phyloP scores from a whole-genome alignment of 805 yeast species.

The Lipomyces spencermartinsiae region DNA sequence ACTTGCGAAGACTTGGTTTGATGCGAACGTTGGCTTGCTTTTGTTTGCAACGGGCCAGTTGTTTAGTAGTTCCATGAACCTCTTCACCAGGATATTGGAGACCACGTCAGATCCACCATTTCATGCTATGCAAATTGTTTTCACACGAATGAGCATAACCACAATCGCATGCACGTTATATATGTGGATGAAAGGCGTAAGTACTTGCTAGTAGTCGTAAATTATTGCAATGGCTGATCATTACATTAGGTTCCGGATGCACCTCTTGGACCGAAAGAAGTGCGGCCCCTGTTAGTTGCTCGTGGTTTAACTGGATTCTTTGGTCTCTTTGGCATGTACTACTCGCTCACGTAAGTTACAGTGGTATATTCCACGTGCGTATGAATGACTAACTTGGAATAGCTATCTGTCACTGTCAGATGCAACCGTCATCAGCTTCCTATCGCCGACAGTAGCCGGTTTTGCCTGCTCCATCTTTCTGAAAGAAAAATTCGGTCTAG shows the following conservation, averaged over 20 bases:
- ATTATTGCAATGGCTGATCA: neutral
- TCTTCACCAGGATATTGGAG: constrained; percentile 75
- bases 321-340: constrained; percentile 82
- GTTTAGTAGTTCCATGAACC: constrained; percentile 77
- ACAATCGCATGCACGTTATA: constrained; percentile 62
- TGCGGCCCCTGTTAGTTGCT: constrained; percentile 59
- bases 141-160: constrained; percentile 79
- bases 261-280: constrained; percentile 71
- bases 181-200: constrained; percentile 53
- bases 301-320: constrained; percentile 78
- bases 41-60: constrained; percentile 68
- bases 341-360: constrained; percentile 57
- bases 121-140: constrained; percentile 78
- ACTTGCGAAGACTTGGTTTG: constrained; percentile 21
- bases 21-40: constrained; percentile 59
- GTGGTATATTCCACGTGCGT: neutral
- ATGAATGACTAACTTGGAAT: neutral
- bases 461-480: constrained; percentile 71
- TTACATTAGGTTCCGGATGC: constrained; percentile 56
- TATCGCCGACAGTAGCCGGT: constrained; percentile 79
- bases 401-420: constrained; percentile 75
- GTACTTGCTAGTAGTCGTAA: neutral
- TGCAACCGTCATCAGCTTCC: constrained; percentile 78
- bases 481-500: constrained; percentile 66
- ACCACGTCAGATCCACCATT: constrained; percentile 70